Percentiles rank a stretch among this genome's conserved stretches.
Conservation (phyloP, 2,329 filamentous ascomycete species). For the Eutypa lata region DNA sequence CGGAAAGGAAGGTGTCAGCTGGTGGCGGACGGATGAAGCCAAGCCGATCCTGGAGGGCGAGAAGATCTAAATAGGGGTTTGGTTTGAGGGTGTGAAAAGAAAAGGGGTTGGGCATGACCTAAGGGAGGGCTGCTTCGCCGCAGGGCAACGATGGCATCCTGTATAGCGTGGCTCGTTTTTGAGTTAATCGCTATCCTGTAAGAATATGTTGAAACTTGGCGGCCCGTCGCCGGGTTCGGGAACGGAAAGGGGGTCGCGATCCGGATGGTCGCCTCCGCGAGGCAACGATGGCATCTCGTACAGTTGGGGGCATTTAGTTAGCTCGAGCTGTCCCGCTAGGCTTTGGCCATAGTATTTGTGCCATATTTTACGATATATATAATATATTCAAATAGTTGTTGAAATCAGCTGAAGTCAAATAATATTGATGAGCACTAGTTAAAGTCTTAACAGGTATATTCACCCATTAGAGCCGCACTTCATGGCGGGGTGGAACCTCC, state of each 20-base stretch:
- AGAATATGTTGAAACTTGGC: slow-evolving; percentile 5
- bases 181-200: slow-evolving; percentile 6
- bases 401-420: too few relatives aligned
- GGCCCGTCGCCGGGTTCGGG: background rate
- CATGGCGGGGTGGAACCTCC: too few relatives aligned
- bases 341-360: too few relatives aligned
- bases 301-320: background rate
- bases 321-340: slow-evolving; percentile 4
- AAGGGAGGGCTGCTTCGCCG: slow-evolving; percentile 18
- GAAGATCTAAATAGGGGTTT: slow-evolving; percentile 40
- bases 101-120: slow-evolving; percentile 5
- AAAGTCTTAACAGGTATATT: too few relatives aligned
- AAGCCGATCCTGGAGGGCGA: slow-evolving; percentile 65
- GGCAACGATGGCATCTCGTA: slow-evolving; percentile 29
- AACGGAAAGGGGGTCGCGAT: slow-evolving; percentile 14
- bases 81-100: background rate
- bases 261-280: slow-evolving; percentile 16
- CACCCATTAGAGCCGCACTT: too few relatives aligned
- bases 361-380: too few relatives aligned
- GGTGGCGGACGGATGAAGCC: slow-evolving; percentile 84
- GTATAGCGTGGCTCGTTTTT: slow-evolving; percentile 8
- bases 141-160: slow-evolving; percentile 33
- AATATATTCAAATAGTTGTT: too few relatives aligned
- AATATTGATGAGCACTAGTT: too few relatives aligned
- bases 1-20: slow-evolving; percentile 73